phyloP scores from a whole-genome alignment of 345 rosid genomes.

The Psidium guajava region DNA sequence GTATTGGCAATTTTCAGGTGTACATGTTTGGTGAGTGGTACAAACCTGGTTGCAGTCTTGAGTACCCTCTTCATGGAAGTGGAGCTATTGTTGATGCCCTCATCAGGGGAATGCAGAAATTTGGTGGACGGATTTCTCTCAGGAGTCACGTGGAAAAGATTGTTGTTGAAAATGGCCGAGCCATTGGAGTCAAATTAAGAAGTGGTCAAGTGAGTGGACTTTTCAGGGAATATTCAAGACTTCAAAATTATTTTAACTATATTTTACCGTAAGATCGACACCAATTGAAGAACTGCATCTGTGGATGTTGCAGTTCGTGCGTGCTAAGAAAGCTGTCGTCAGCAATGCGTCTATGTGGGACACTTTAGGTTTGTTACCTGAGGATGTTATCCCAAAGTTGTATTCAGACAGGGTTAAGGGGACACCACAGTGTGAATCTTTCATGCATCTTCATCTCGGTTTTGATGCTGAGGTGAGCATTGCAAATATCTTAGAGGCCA shows the following conservation, averaged over 20 bases:
- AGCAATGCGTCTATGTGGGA: conserved; percentile 98
- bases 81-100: conserved; percentile 82
- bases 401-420: conserved; percentile 33
- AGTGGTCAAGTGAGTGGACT: conserved; percentile 67
- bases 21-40: conserved; percentile 99
- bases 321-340: conserved; percentile 79
- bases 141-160: conserved; percentile 72
- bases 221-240: not conserved
- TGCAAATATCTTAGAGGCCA: not conserved
- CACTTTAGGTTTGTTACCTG: conserved; percentile 57
- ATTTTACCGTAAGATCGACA: not conserved
- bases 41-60: conserved; percentile 77
- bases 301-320: conserved; percentile 43
- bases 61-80: conserved; percentile 78
- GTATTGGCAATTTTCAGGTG: conserved; percentile 32
- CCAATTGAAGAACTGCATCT: not conserved
- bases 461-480: conserved; percentile 59
- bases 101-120: conserved; percentile 75
- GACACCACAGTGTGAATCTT: conserved; percentile 83
- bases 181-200: conserved; percentile 71
- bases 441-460: conserved; percentile 98
- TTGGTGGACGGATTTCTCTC: conserved; percentile 64
- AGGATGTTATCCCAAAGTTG: conserved; percentile 51
- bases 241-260: not conserved
- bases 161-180: conserved; percentile 62